A percentile compares a stretch with the other conserved stretches of the same genome.
These are phyloP conservation scores for Coleophoma cylindrospora DNA, from an alignment of 2,329 filamentous ascomycete species.

Conservation along the genomic window DNA sequence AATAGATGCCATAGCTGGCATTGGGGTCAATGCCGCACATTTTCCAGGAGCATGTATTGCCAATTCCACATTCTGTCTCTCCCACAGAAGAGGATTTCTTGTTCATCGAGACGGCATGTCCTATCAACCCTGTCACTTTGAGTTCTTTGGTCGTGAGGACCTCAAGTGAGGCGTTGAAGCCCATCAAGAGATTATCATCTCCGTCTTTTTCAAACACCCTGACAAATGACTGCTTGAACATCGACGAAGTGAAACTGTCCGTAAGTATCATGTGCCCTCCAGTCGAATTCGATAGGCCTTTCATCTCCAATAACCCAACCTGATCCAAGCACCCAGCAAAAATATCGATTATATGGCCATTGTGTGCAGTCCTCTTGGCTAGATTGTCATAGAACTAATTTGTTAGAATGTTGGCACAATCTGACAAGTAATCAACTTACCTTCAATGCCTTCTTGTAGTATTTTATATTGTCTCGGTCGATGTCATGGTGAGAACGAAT, in stretches of 20 bases:
- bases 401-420: neutral
- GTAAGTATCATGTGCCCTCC: slow-evolving; percentile 98
- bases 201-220: slow-evolving; percentile 96
- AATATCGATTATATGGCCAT: slow-evolving; percentile 95
- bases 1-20: slow-evolving; percentile 93
- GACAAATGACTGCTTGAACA: slow-evolving; percentile 98
- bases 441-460: slow-evolving; percentile 98
- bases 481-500: slow-evolving; percentile 99
- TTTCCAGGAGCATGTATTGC: slow-evolving; percentile 98
- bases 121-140: slow-evolving; percentile 95
- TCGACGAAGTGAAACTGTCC: slow-evolving; percentile 96
- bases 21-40: slow-evolving; percentile 97
- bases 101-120: slow-evolving; percentile 92
- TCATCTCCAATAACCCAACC: slow-evolving; percentile 97
- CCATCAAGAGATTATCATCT: slow-evolving; percentile 93
- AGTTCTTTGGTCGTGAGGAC: slow-evolving; percentile 96
- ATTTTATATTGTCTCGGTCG: slow-evolving; percentile 97
- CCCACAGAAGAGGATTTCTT: slow-evolving; percentile 97
- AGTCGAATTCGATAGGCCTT: slow-evolving; percentile 90
- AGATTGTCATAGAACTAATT: slow-evolving; percentile 85
- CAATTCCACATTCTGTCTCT: slow-evolving; percentile 96
- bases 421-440: slow-evolving; percentile 36
- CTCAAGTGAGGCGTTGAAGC: slow-evolving; percentile 94
- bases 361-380: slow-evolving; percentile 90
- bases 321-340: slow-evolving; percentile 97